Percentiles rank a stretch among this genome's conserved stretches.
These are phyloP conservation scores for Yueomyces sp. DNA, from an alignment of 805 yeast genomes.

Conservation along the genomic window DNA sequence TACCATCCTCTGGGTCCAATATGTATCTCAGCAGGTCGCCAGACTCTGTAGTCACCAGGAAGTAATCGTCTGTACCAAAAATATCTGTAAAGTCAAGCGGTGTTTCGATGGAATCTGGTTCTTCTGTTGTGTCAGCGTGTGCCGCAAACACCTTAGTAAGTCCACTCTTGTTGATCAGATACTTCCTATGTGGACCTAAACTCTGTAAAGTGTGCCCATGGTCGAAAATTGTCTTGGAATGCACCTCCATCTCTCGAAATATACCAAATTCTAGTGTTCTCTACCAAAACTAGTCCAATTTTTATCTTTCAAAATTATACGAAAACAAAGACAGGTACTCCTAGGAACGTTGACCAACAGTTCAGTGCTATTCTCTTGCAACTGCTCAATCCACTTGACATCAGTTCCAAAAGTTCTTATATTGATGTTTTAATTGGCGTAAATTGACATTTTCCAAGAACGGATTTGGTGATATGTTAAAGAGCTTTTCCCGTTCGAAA, in stretches of 20 bases:
- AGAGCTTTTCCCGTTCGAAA: too few species aligned
- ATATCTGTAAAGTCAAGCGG: conserved; percentile 32
- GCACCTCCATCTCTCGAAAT: neutral
- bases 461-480: too few species aligned
- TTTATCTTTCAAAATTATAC: too few species aligned
- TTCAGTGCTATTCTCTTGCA: too few species aligned
- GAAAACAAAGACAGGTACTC: too few species aligned
- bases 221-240: conserved; percentile 14
- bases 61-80: conserved; percentile 6
- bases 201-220: conserved; percentile 18
- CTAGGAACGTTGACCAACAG: too few species aligned
- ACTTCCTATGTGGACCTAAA: conserved; percentile 21
- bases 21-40: conserved; percentile 16
- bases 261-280: too few species aligned
- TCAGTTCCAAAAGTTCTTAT: too few species aligned
- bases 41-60: conserved; percentile 13
- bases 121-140: conserved; percentile 34
- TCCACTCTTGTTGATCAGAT: conserved; percentile 43
- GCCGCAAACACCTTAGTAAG: conserved; percentile 37
- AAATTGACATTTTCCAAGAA: too few species aligned
- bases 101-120: conserved; percentile 47
- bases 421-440: too few species aligned
- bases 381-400: too few species aligned
- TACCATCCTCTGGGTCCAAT: conserved; percentile 15
- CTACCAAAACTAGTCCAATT: too few species aligned